Percentiles rank a stretch among this genome's conserved stretches.
Conservation (phyloP, 257 asterid genomes). For the Thymus quinquecostatus region DNA sequence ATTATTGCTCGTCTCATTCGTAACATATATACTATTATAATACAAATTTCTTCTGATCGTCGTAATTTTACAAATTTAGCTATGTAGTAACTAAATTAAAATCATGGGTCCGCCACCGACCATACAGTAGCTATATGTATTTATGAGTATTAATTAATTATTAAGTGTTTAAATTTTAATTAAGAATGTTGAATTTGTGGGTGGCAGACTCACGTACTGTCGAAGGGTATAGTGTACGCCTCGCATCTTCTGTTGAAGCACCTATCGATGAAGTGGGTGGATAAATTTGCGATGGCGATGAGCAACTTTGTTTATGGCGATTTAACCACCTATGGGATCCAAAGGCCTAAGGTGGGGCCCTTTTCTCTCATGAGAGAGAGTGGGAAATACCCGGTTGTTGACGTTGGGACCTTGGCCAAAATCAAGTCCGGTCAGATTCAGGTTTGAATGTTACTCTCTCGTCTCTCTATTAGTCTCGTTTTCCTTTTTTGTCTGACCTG, state of each 20-base stretch:
- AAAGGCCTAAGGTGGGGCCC: constrained; percentile 68
- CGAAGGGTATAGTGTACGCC: constrained; percentile 44
- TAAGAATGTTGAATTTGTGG: background rate
- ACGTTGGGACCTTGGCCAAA: constrained; percentile 60
- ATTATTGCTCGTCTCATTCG: no score
- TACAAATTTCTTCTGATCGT: no score
- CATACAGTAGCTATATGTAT: no score
- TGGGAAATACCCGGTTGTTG: constrained; percentile 76
- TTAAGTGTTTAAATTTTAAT: background rate
- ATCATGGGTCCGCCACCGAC: no score
- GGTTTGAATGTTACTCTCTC: constrained; percentile 34
- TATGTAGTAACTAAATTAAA: no score
- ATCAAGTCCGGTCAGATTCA: constrained; percentile 62
- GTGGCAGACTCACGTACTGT: constrained; percentile 51
- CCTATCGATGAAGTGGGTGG: constrained; percentile 41
- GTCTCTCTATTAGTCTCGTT: no score
- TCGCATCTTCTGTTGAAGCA: constrained; percentile 38
- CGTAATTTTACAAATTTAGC: no score
- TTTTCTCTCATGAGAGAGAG: constrained; percentile 45
- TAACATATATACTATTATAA: no score
- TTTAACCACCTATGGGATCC: constrained; percentile 51
- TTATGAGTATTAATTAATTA: no score
- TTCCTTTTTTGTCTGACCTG: no score
- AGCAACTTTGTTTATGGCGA: constrained; percentile 65
- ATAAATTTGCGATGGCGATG: constrained; percentile 33